Evolutionary conservation across 805 yeast species (phyloP), one percentile per base, ranked within the genome.

Genomic region (Geotrichum ghanense): DNA sequence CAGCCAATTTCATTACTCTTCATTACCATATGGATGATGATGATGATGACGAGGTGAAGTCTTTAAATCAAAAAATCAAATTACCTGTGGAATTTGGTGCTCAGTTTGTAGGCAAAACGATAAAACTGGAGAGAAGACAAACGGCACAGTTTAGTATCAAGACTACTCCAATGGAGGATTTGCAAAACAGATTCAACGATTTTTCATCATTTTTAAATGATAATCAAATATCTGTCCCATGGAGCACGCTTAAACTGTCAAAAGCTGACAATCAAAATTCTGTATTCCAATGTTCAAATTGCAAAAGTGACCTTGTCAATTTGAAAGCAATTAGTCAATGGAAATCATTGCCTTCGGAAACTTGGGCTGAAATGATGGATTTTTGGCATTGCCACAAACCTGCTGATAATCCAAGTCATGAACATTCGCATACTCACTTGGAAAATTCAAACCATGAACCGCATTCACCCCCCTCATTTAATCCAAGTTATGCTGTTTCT

Each of bases 311-410:
- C 4, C 5, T 22, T 3, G 22, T 14, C 3, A n/a, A 47, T 19
- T 17, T 40, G 5, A 22, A 26, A 4, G 7, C 25, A n/a, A 22
- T 24, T 7, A 26, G 17, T 22, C 42, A 43, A 4, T 61, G 61
- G 61, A 55, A 58, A 43, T 84, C 84, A 34, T 75, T 90, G 79
- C 98, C 98, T 0, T 83, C 95, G 1, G 97, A 88, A 57, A 69
- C 77, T 43, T 90, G 98, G 98, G 78, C 82, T 12, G 98, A 90
- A 60, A 67, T 92, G 74, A 83, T 90, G 95, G 97, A 90, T 48
- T 83, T 83, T 53, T 90, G 98, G 98, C 97, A 90, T 61, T 90
- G 98, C 59, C 97, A 90, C 48, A 68, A 67, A 47, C 72, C 72
- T 1, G 50, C 51, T 27, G 47, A 43, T n/a, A 44, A 43, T 41